Conservation (phyloP, 768 basidiomycete species). For the Boletus rubescentipes region DNA sequence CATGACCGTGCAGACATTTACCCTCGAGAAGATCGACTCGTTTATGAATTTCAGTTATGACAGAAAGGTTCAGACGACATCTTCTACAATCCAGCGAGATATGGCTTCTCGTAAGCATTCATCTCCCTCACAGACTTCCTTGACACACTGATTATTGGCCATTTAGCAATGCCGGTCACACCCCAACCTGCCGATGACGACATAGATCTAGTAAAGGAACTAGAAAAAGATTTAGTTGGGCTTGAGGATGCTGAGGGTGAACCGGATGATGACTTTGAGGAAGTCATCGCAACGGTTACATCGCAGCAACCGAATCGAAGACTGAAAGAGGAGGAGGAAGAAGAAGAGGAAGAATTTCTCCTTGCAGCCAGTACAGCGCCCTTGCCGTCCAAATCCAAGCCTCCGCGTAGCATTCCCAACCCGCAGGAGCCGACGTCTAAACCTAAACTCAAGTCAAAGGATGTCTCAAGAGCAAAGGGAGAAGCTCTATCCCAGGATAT, state of each 20-base stretch:
- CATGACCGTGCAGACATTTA: constrained; percentile 52
- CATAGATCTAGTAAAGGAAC: constrained; percentile 28
- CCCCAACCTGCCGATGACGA: constrained; percentile 28
- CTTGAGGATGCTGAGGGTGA: constrained; percentile 40
- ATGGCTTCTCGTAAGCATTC: constrained; percentile 24
- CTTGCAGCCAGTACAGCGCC: constrained; percentile 19
- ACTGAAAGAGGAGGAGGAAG: constrained; percentile 22
- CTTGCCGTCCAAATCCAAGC: constrained; percentile 36
- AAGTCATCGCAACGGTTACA: constrained; percentile 35
- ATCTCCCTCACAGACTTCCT: background rate
- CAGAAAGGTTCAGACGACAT: constrained; percentile 37
- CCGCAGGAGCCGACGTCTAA: constrained; percentile 24
- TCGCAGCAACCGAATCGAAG: constrained; percentile 34
- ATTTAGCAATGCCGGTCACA: constrained; percentile 20
- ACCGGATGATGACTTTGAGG: constrained; percentile 45
- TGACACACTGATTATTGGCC: background rate
- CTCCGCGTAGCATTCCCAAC: constrained; percentile 25
- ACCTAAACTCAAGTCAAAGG: constrained; percentile 28
- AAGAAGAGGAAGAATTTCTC: constrained; percentile 35
- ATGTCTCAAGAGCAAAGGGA: constrained; percentile 20
- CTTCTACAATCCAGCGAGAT: constrained; percentile 17
- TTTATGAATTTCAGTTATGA: constrained; percentile 55
- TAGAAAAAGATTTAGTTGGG: constrained; percentile 26
- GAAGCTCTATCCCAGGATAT: constrained; percentile 17
- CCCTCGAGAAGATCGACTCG: constrained; percentile 75